phyloP scores from a whole-genome alignment of 371 early-diverging fungal genomes.

The Entomophthora muscae region DNA sequence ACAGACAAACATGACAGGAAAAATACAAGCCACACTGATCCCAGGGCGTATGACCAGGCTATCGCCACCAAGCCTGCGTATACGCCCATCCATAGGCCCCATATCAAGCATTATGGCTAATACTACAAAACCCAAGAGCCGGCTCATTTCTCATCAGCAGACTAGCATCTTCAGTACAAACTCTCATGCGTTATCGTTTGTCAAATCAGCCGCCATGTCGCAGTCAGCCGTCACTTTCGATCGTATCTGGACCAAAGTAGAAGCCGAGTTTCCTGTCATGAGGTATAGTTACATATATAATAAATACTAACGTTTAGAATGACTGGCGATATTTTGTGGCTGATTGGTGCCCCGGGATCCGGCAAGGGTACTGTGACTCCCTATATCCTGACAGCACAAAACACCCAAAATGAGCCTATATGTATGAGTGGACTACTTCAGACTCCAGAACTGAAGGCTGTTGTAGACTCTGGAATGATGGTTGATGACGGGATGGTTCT shows the following conservation, averaged over 20 bases:
- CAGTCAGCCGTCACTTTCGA: background rate
- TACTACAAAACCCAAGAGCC: background rate
- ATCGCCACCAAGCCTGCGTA: background rate
- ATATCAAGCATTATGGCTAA: background rate
- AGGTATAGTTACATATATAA: background rate
- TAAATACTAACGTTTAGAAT: constrained; percentile 1
- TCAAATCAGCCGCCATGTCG: background rate
- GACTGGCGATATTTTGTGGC: background rate
- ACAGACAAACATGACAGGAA: background rate
- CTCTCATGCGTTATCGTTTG: background rate
- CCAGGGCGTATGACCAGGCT: background rate
- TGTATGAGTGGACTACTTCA: constrained; percentile 38
- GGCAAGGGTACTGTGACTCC: constrained; percentile 52
- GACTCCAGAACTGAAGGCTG: constrained; percentile 38
- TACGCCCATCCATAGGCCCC: background rate
- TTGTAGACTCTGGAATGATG: constrained; percentile 47
- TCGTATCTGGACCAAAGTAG: background rate
- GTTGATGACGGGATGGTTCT: constrained; percentile 16
- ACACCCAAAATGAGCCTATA: constrained; percentile 43
- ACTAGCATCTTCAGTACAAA: background rate
- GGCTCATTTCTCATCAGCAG: background rate
- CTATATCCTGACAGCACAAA: constrained; percentile 35
- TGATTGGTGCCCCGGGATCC: constrained; percentile 20
- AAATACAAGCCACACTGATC: background rate
- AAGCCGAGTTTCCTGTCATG: background rate